phyloP scores from a whole-genome alignment of 768 basidiomycete genomes.

The Goffeauzyma gilvescens region DNA sequence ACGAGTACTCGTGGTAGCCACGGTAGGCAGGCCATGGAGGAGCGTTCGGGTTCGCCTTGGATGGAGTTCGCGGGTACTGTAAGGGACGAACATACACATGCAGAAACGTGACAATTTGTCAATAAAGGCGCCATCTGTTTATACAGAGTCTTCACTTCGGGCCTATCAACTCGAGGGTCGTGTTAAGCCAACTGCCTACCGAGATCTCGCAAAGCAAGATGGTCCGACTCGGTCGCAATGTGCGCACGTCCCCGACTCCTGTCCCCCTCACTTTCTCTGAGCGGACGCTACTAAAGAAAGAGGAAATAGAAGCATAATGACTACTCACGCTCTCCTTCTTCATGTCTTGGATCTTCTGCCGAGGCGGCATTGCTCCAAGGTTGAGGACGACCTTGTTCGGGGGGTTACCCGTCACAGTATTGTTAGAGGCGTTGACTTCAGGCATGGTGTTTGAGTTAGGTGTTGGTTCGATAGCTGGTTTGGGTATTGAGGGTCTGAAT shows the following conservation, averaged over 20 bases:
- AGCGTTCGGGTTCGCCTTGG: slow-evolving; percentile 29
- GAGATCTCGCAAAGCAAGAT: neutral
- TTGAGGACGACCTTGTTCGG: slow-evolving; percentile 24
- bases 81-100: neutral
- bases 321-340: slow-evolving; percentile 23
- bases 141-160: no score
- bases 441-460: no score
- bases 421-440: no score
- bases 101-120: no score
- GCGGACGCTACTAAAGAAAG: no score
- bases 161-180: neutral
- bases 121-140: no score
- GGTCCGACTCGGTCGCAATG: neutral
- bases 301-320: slow-evolving; percentile 5
- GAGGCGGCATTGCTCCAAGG: slow-evolving; percentile 33
- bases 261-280: no score
- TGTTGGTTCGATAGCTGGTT: no score
- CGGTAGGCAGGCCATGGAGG: slow-evolving; percentile 33
- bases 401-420: no score
- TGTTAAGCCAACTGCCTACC: neutral
- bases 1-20: slow-evolving; percentile 36
- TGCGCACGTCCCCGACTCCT: no score
- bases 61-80: slow-evolving; percentile 32
- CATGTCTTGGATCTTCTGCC: slow-evolving; percentile 30
- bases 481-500: no score